Base-by-base conservation (phyloP, 805 yeast species). In the Saccharomycopsis sp. region DNA sequence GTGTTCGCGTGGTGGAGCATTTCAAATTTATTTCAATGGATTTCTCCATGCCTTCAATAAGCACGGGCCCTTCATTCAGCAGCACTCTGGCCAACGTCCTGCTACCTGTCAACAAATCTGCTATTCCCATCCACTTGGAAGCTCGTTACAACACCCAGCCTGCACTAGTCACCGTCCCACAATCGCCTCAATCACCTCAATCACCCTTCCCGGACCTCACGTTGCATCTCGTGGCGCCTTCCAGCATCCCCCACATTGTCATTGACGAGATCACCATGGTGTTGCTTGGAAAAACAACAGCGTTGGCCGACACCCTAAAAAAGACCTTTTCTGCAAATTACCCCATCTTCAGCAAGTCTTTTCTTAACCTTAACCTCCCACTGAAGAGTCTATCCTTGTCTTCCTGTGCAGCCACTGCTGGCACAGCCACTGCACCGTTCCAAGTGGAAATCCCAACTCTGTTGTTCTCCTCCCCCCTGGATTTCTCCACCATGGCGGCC, bases 1-100 rank as follows among this genome's bases (percentile, higher is more conserved):
- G 34, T 18, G 20, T 34, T 22, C 12, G 42, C 12, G 39, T 34
- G 5, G 13, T 15, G 2, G 31, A 42, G 22, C 46, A 38, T 4
- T 38, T 42, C 21, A 15, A 18, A 12, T 42, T 38, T 34, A 16
- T 17, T 8, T 39, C 46, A 5, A 12, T 26, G 35, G 46, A 42
- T 22, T 34, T 38, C 17, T 31, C 12, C 7, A n/a, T n/a, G n/a
- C n/a, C n/a, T n/a, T n/a, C n/a, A n/a, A n/a, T n/a, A n/a, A n/a
- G n/a, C n/a, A n/a, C n/a, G n/a, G n/a, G n/a, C n/a, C n/a, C n/a
- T n/a, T n/a, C n/a, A n/a, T n/a, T n/a, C n/a, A n/a, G n/a, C n/a
- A n/a, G n/a, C n/a, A n/a, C n/a, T n/a, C n/a, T n/a, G n/a, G n/a
- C n/a, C n/a, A n/a, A n/a, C n/a, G n/a, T n/a, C n/a, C n/a, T n/a